Conservation (phyloP, 257 asterid genomes). For the Solanum microdontum region DNA sequence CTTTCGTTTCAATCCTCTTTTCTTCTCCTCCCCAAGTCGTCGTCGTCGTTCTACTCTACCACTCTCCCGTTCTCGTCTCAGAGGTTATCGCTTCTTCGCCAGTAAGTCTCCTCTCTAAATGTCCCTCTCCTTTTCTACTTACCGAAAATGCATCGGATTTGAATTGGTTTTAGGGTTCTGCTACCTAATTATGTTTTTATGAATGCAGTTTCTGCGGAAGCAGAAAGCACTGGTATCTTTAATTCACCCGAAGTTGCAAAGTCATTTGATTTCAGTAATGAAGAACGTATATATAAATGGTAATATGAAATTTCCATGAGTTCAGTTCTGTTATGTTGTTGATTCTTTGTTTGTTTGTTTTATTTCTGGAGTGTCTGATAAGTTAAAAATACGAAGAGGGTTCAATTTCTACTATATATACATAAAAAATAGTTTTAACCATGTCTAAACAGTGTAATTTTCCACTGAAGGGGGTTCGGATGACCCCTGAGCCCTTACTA, state of each 20-base stretch:
- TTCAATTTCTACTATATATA: not conserved
- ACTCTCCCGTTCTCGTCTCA: conserved; percentile 21
- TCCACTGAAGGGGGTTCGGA: not conserved
- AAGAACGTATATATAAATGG: conserved; percentile 94
- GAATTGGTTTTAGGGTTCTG: not conserved
- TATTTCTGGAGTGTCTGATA: not conserved
- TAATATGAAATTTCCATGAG: not conserved
- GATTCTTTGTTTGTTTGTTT: not conserved
- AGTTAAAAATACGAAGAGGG: not conserved
- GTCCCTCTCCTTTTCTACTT: conserved; percentile 16
- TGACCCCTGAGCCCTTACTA: not conserved
- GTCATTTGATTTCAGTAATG: conserved; percentile 71
- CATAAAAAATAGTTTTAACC: not conserved
- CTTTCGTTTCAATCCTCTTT: conserved; percentile 42
- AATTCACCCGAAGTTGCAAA: conserved; percentile 79
- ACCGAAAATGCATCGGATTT: not conserved
- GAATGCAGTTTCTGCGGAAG: conserved; percentile 47
- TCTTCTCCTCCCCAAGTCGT: conserved; percentile 30
- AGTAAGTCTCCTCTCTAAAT: not conserved
- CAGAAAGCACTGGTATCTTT: conserved; percentile 38
- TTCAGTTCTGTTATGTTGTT: not conserved
- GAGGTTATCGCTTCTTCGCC: not conserved
- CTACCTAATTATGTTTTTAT: conserved; percentile 4
- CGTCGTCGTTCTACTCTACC: conserved; percentile 40
- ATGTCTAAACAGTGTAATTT: not conserved